Percentiles rank a stretch among this genome's conserved stretches.
Evolutionary conservation across 768 basidiomycete species (phyloP).

Genomic region (Megacollybia marginata): DNA sequence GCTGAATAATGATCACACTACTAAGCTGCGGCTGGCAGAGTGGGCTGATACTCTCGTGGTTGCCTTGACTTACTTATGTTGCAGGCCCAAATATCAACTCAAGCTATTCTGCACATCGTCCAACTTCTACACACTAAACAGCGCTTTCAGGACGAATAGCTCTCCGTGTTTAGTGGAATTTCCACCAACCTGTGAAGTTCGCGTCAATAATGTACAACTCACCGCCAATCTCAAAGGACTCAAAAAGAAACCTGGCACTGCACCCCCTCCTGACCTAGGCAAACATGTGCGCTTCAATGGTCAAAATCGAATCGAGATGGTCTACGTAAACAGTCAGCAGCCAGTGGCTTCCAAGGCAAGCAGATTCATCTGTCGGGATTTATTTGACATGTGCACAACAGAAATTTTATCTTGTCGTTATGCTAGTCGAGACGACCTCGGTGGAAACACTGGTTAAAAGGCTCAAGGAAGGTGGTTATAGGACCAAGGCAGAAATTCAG

Average conservation of each 20-base stretch:
- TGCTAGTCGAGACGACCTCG: constrained; percentile 73
- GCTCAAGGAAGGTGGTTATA: constrained; percentile 61
- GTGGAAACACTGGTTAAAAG: constrained; percentile 65
- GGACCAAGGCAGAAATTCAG: constrained; percentile 54
- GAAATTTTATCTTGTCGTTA: constrained; percentile 84
- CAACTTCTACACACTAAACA: constrained; percentile 50
- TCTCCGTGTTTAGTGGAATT: constrained; percentile 80
- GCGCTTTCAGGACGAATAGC: constrained; percentile 43
- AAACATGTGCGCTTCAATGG: constrained; percentile 32
- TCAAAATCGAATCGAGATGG: constrained; percentile 74
- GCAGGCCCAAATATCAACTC: constrained; percentile 68
- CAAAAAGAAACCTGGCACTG: constrained; percentile 93
- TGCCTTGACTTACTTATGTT: constrained; percentile 1
- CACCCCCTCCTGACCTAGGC: constrained; percentile 74
- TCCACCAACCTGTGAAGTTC: constrained; percentile 85
- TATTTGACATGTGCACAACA: constrained; percentile 17
- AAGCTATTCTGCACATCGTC: constrained; percentile 88
- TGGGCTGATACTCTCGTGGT: constrained; percentile 22
- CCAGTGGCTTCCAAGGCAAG: constrained; percentile 66
- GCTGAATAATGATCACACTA: constrained; percentile 57
- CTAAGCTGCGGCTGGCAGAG: constrained; percentile 52
- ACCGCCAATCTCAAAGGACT: constrained; percentile 79
- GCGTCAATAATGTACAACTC: constrained; percentile 66
- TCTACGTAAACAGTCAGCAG: constrained; percentile 85
- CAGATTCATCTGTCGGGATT: not conserved